A percentile compares a stretch with the other conserved stretches of the same genome.
phyloP scores from a whole-genome alignment of 768 basidiomycete genomes.

The Xerocomellus dryophilus region DNA sequence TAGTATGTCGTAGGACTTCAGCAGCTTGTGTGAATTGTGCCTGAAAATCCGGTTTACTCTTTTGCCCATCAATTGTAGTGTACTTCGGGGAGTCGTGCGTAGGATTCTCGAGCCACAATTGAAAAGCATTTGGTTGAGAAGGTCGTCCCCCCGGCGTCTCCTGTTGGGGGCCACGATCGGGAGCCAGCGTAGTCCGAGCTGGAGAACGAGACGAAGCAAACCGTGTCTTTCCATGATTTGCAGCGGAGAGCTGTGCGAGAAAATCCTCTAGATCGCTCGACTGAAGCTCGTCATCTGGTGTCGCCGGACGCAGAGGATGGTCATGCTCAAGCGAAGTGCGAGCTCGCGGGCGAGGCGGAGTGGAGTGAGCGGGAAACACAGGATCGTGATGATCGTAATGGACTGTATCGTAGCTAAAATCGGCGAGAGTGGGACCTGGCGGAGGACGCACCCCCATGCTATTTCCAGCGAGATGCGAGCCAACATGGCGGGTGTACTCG shows the following conservation, averaged over 20 bases:
- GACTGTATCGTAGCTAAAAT: background rate
- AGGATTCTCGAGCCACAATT: slow-evolving; percentile 9
- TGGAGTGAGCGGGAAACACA: background rate
- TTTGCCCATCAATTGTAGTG: slow-evolving; percentile 21
- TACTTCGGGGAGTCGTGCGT: slow-evolving; percentile 4
- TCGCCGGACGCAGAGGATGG: background rate
- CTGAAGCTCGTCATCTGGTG: background rate
- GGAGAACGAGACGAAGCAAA: background rate
- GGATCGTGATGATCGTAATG: background rate
- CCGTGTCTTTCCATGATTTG: background rate
- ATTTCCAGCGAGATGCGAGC: slow-evolving; percentile 1
- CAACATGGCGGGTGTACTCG: slow-evolving; percentile 15
- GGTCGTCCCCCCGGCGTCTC: background rate
- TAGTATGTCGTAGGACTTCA: slow-evolving; percentile 9
- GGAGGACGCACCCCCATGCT: background rate
- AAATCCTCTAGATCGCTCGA: background rate
- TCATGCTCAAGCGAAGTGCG: background rate
- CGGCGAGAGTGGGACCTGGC: background rate
- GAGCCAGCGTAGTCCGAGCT: background rate
- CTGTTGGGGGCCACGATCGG: background rate
- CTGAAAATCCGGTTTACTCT: background rate
- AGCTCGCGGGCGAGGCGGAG: background rate
- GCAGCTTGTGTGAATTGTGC: slow-evolving; percentile 4
- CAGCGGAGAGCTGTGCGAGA: background rate
- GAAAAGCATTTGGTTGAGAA: slow-evolving; percentile 13